phyloP scores from a whole-genome alignment of 805 yeast species.

The Lachancea mirantina region DNA sequence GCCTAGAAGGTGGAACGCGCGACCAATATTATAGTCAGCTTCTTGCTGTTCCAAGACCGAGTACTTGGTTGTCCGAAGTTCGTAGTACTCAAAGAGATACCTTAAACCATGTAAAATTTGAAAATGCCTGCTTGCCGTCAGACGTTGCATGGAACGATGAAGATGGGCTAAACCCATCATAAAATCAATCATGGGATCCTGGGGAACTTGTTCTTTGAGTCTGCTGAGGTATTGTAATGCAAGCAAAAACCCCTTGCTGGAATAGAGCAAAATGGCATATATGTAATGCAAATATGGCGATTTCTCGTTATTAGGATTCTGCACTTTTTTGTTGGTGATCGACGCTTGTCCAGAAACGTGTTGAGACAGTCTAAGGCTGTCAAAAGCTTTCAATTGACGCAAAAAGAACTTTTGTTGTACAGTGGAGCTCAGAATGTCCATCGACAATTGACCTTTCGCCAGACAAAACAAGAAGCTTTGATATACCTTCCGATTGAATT shows the following conservation, averaged over 20 bases:
- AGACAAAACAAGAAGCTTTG: conserved; percentile 62
- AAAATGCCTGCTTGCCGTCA: conserved; percentile 75
- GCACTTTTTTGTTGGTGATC: conserved; percentile 46
- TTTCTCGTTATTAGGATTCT: conserved; percentile 36
- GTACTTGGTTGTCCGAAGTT: conserved; percentile 36
- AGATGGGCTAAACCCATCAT: conserved; percentile 72
- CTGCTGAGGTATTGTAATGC: conserved; percentile 71
- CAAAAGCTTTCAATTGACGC: conserved; percentile 85
- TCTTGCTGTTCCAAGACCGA: conserved; percentile 55
- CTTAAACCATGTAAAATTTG: conserved; percentile 85
- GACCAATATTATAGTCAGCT: conserved; percentile 72
- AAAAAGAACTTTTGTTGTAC: conserved; percentile 86
- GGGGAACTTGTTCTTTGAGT: conserved; percentile 56
- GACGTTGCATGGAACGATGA: conserved; percentile 87
- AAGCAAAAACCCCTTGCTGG: conserved; percentile 76
- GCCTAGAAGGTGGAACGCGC: conserved; percentile 80
- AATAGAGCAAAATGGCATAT: conserved; percentile 73
- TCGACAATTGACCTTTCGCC: conserved; percentile 46
- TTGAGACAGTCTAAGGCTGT: conserved; percentile 49
- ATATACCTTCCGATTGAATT: conserved; percentile 64
- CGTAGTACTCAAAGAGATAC: conserved; percentile 64
- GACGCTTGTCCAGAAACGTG: conserved; percentile 75
- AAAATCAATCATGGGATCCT: conserved; percentile 75
- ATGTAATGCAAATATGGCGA: conserved; percentile 67
- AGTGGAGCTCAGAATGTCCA: conserved; percentile 60